A percentile compares a stretch with the other conserved stretches of the same genome.
These are phyloP conservation scores for Bassia scoparia DNA, from an alignment of 148 eudicot genomes.

Conservation along the genomic window DNA sequence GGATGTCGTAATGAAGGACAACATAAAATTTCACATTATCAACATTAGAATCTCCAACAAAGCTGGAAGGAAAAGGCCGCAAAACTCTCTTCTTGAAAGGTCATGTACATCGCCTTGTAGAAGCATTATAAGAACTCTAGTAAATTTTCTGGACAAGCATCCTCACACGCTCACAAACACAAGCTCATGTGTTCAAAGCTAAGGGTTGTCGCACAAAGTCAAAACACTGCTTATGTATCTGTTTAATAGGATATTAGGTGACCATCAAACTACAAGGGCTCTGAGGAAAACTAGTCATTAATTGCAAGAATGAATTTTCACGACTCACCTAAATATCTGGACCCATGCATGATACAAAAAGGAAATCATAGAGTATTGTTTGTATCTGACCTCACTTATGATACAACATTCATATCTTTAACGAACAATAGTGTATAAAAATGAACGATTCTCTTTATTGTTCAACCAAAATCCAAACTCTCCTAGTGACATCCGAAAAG, in stretches of 20 bases:
- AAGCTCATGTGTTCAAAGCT: conserved; percentile 1
- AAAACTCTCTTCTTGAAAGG: background rate
- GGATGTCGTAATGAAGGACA: background rate
- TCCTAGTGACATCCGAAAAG: background rate
- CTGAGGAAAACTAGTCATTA: background rate
- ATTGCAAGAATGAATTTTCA: background rate
- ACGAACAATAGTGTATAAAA: background rate
- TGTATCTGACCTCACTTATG: no score
- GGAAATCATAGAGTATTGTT: background rate
- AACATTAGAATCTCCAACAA: background rate
- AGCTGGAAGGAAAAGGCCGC: no score
- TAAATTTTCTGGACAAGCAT: background rate
- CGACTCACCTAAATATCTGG: background rate
- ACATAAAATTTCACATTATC: background rate
- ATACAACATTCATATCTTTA: background rate
- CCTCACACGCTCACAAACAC: background rate
- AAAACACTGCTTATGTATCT: background rate
- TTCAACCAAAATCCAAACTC: background rate
- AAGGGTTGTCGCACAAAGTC: conserved; percentile 6
- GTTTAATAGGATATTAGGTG: background rate
- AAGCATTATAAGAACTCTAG: background rate
- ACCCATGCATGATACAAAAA: background rate
- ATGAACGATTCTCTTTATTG: background rate
- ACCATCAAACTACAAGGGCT: conserved; percentile 3
- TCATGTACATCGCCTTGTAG: background rate